Evolutionary conservation across 176 grass and related monocot species (phyloP).

Genomic region (Calamus simplicifolius): DNA sequence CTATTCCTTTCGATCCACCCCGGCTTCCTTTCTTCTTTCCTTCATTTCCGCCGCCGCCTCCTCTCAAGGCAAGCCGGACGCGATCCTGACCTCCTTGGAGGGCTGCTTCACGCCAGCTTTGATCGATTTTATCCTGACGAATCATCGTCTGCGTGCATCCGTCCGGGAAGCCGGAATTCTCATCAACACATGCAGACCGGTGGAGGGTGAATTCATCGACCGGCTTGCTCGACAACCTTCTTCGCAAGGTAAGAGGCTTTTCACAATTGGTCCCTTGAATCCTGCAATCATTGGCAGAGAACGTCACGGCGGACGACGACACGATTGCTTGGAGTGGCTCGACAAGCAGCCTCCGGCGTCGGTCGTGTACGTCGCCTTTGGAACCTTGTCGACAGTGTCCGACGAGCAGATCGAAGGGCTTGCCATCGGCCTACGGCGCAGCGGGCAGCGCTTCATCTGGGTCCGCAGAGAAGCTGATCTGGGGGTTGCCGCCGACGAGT

Average conservation of each 20-base stretch:
- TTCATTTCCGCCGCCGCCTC: constrained; percentile 16
- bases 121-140: neutral
- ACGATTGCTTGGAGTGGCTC: constrained; percentile 55
- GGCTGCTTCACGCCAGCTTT: constrained; percentile 5
- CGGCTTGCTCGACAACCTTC: neutral
- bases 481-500: constrained; percentile 19
- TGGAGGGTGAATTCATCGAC: constrained; percentile 53
- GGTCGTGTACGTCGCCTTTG: constrained; percentile 65
- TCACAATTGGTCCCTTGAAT: constrained; percentile 37
- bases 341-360: constrained; percentile 41
- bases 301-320: neutral
- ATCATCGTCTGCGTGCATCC: constrained; percentile 13
- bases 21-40: constrained; percentile 2
- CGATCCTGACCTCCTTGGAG: neutral
- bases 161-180: constrained; percentile 22
- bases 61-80: neutral
- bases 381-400: constrained; percentile 23
- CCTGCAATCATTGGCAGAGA: neutral
- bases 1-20: constrained; percentile 21
- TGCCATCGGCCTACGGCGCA: constrained; percentile 27
- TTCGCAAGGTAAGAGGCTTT: constrained; percentile 21
- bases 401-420: constrained; percentile 35
- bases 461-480: constrained; percentile 56
- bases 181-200: constrained; percentile 23
- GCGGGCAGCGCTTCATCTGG: constrained; percentile 57